Evolutionary conservation across 2,329 filamentous ascomycete species (phyloP).

Genomic region (Capronia epimyces): DNA sequence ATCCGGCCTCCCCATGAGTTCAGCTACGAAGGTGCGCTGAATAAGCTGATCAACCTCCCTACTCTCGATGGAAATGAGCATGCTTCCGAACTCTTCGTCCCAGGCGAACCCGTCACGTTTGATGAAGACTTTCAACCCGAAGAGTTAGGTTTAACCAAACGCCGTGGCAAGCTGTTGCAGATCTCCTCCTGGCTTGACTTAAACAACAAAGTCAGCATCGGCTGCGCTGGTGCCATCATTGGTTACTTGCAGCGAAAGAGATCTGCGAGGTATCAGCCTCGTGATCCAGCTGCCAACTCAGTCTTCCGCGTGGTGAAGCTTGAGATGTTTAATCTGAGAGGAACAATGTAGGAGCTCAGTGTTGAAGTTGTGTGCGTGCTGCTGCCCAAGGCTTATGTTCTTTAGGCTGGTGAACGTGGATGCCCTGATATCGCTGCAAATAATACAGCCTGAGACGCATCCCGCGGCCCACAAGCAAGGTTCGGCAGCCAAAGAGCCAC

Average conservation of each 20-base stretch:
- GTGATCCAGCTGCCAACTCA: conserved; percentile 50
- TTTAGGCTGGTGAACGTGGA: conserved; percentile 76
- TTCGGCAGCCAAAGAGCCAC: conserved; percentile 67
- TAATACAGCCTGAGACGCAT: conserved; percentile 75
- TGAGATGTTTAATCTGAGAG: conserved; percentile 67
- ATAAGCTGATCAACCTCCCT: conserved; percentile 58
- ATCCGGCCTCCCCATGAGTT: conserved; percentile 69
- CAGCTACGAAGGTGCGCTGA: conserved; percentile 59
- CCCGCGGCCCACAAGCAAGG: conserved; percentile 75
- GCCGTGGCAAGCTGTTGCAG: conserved; percentile 60
- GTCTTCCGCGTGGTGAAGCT: conserved; percentile 59
- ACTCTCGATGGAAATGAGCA: conserved; percentile 37
- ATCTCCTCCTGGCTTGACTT: conserved; percentile 67
- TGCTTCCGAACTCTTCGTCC: conserved; percentile 55
- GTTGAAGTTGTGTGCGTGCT: background rate
- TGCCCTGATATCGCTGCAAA: conserved; percentile 74
- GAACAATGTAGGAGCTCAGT: conserved; percentile 49
- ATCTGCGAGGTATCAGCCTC: conserved; percentile 57
- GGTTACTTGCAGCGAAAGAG: conserved; percentile 66
- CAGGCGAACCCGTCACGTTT: conserved; percentile 50
- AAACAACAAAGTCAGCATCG: conserved; percentile 67
- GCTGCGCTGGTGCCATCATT: conserved; percentile 84
- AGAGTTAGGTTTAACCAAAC: conserved; percentile 46
- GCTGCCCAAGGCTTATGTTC: conserved; percentile 31
- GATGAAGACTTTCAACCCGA: conserved; percentile 37